Conservation (phyloP, 2,329 filamentous ascomycete genomes). For the Talaromyces piceae region DNA sequence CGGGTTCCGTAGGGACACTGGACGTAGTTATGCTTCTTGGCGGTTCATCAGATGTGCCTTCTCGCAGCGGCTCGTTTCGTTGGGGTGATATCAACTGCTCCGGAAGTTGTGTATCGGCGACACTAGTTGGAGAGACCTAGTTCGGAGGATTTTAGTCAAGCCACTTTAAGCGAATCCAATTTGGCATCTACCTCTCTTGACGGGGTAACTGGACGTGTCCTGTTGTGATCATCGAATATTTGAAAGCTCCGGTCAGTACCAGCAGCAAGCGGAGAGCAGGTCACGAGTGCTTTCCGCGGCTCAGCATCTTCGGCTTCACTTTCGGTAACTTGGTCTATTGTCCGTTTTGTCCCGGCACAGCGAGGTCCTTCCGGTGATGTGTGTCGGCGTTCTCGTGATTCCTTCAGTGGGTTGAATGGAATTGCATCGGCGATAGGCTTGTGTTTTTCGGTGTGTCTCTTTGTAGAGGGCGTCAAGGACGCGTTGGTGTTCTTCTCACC, state of each 20-base stretch:
- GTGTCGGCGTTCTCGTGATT: constrained; percentile 21
- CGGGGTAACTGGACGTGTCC: constrained; percentile 10
- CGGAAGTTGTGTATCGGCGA: neutral
- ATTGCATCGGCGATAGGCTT: constrained; percentile 23
- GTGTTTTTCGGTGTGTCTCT: constrained; percentile 13
- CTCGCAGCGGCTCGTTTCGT: constrained; percentile 1
- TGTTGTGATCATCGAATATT: constrained; percentile 17
- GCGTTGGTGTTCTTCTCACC: constrained; percentile 37
- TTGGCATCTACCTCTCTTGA: constrained; percentile 11
- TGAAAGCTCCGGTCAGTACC: constrained; percentile 14
- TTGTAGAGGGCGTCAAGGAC: constrained; percentile 27
- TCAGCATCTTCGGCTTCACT: constrained; percentile 12
- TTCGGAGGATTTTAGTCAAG: neutral
- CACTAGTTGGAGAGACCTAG: neutral
- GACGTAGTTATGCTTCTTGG: constrained; percentile 12
- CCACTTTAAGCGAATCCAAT: neutral
- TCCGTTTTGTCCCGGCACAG: constrained; percentile 34
- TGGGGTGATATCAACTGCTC: neutral
- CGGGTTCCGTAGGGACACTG: constrained; percentile 26
- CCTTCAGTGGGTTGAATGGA: constrained; percentile 16
- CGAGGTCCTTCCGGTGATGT: constrained; percentile 20
- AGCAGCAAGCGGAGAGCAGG: neutral
- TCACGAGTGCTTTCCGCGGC: constrained; percentile 13
- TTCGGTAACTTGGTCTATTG: constrained; percentile 32
- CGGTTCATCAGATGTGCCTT: constrained; percentile 6